Base-by-base conservation (phyloP, 2,329 filamentous ascomycete genomes). In the Helminthosporium solani region DNA sequence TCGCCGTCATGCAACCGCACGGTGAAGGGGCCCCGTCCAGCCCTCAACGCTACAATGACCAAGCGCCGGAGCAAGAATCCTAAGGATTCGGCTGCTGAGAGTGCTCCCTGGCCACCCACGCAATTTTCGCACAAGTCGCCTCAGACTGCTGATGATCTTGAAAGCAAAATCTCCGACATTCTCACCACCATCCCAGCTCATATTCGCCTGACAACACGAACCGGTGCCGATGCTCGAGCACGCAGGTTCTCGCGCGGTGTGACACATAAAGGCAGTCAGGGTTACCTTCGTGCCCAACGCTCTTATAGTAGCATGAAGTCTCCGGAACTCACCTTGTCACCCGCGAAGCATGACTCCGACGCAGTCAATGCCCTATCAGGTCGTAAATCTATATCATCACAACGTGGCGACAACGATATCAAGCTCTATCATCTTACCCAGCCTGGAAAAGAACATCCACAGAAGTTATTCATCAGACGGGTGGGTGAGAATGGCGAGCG, bases 401-500 rank as follows among this genome's bases (percentile, higher is more conserved):
- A 52, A 28, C 53, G 61, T 31, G 50, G 50, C 27, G 73, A 75
- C 42, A 70, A 74, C 40, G 91, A 92, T 49, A 92, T 96, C 62
- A 90, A 91, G 68, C 78, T 96, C 2, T 99, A 97, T 61, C 91
- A 97, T 70, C 80, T 99, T 30, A 90, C 89, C 12, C 84, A 90
- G 38, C 85, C 87, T 15, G 90, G 86, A 28, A 88, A 88, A 46
- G 86, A 94, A 54, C 83, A 89, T 11, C 94, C 94, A 0, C 91
- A 96, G 64, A 97, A 96, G 71, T 81, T 99, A 4, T 95, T 95
- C 62, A 91, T 99, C 42, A 87, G 94, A 14, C 85, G 90, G 1
- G 91, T 99, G 2, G 94, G 94, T 40, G 90, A 96, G 67, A 80
- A 84, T 46, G 89, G 88, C 14, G 90, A 97, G 70, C 84, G 94